phyloP scores from a whole-genome alignment of 2,329 filamentous ascomycete genomes.

The Torrubiella hemipterigena region DNA sequence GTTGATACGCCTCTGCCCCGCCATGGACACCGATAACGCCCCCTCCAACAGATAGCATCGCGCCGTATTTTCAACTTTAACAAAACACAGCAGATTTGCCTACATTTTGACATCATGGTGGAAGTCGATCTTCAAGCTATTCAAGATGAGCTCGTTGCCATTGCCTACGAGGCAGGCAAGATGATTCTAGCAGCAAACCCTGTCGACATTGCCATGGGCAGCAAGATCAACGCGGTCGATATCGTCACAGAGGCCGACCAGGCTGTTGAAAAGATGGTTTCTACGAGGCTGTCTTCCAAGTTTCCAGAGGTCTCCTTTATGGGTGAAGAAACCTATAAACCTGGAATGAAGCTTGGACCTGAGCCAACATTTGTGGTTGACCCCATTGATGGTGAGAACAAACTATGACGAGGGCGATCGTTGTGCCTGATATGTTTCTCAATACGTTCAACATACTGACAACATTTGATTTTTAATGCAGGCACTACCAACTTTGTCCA shows the following conservation, averaged over 20 bases:
- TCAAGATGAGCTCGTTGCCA: slow-evolving; percentile 45
- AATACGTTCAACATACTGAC: not conserved
- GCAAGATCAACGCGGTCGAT: slow-evolving; percentile 57
- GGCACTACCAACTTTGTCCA: slow-evolving; percentile 70
- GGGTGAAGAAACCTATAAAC: slow-evolving; percentile 66
- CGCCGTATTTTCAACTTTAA: too few species aligned
- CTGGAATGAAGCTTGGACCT: slow-evolving; percentile 48
- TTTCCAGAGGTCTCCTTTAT: slow-evolving; percentile 54
- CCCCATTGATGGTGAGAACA: slow-evolving; percentile 58
- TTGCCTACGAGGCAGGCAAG: slow-evolving; percentile 51
- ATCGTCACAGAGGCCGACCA: slow-evolving; percentile 58
- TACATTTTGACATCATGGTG: slow-evolving; percentile 28
- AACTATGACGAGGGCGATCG: too few species aligned
- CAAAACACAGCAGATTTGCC: not conserved
- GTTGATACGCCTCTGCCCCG: slow-evolving; percentile 6
- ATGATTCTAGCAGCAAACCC: slow-evolving; percentile 54
- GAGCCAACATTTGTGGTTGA: slow-evolving; percentile 71
- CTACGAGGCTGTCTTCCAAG: slow-evolving; percentile 31
- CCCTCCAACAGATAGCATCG: not conserved
- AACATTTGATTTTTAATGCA: slow-evolving; percentile 2
- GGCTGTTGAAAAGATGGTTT: slow-evolving; percentile 52
- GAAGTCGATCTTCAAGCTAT: slow-evolving; percentile 48
- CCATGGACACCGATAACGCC: not conserved
- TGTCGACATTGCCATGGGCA: slow-evolving; percentile 41
- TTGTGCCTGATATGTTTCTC: too few species aligned